phyloP scores from a whole-genome alignment of 495 filamentous ascomycete genomes.

The Viridothelium virens region DNA sequence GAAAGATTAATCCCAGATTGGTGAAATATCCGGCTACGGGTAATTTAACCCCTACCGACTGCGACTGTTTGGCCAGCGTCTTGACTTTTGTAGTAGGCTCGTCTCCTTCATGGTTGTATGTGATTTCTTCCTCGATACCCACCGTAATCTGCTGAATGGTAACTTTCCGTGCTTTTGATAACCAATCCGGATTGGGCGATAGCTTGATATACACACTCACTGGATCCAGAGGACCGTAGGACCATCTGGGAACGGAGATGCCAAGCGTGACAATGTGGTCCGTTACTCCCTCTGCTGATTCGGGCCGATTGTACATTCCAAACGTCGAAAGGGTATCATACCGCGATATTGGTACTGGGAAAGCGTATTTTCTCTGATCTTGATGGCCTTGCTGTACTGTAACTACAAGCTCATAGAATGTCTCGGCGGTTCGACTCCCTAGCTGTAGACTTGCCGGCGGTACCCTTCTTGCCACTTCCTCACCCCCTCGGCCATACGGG shows the following conservation, averaged over 20 bases:
- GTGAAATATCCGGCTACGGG: constrained; percentile 84
- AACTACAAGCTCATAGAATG: constrained; percentile 92
- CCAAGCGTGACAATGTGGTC: constrained; percentile 89
- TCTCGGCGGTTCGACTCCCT: constrained; percentile 85
- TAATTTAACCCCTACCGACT: constrained; percentile 69
- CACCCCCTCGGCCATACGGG: constrained; percentile 81
- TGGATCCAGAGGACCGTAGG: constrained; percentile 90
- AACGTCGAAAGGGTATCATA: constrained; percentile 98
- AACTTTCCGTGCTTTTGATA: constrained; percentile 80
- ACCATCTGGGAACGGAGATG: constrained; percentile 89
- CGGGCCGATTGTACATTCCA: constrained; percentile 97
- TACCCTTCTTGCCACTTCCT: constrained; percentile 79
- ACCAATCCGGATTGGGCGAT: constrained; percentile 83
- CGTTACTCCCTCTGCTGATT: constrained; percentile 71
- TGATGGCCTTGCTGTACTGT: constrained; percentile 83
- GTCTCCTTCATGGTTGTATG: constrained; percentile 96
- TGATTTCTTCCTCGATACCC: constrained; percentile 92
- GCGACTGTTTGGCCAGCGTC: constrained; percentile 73
- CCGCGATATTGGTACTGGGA: constrained; percentile 81
- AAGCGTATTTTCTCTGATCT: constrained; percentile 80
- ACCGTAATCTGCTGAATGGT: constrained; percentile 92
- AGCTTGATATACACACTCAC: constrained; percentile 93
- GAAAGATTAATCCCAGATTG: constrained; percentile 84
- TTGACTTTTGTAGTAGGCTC: constrained; percentile 89
- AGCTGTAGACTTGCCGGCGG: constrained; percentile 90